These are phyloP conservation scores for Coemansia sp. DNA, from an alignment of 192 early-diverging fungal species.

Conservation along the genomic window DNA sequence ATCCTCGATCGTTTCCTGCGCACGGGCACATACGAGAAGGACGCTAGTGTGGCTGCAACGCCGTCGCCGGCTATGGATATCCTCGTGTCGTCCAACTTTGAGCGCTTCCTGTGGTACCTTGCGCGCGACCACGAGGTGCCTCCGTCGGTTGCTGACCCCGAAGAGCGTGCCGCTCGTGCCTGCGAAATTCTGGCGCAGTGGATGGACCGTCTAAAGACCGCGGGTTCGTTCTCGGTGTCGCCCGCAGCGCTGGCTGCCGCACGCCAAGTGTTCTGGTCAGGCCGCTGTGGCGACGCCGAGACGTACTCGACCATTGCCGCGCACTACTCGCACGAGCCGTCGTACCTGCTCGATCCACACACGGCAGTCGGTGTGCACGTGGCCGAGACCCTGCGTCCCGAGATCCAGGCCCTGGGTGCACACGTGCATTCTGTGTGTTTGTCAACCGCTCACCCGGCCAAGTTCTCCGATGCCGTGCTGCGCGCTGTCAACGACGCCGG, in stretches of 20 bases:
- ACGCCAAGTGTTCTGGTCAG: constrained; percentile 70
- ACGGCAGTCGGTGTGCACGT: constrained; percentile 93
- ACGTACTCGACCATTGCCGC: constrained; percentile 78
- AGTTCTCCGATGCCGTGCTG: constrained; percentile 92
- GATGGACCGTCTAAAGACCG: constrained; percentile 76
- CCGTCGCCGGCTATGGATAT: constrained; percentile 98
- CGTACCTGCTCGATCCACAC: constrained; percentile 91
- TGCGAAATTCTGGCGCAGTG: constrained; percentile 62
- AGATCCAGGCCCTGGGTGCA: constrained; percentile 14
- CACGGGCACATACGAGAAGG: constrained; percentile 81
- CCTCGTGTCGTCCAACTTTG: constrained; percentile 94
- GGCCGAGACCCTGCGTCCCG: constrained; percentile 59
- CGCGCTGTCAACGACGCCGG: constrained; percentile 60
- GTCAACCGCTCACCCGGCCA: constrained; percentile 93
- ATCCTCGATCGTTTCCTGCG: constrained; percentile 92
- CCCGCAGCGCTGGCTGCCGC: constrained; percentile 63
- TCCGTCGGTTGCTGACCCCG: constrained; percentile 30
- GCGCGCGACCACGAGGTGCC: constrained; percentile 60
- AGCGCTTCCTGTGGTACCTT: constrained; percentile 92
- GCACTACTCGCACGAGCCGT: constrained; percentile 54
- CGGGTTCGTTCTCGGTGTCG: constrained; percentile 71
- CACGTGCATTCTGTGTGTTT: constrained; percentile 60
- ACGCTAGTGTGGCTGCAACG: constrained; percentile 67
- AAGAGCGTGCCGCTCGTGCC: constrained; percentile 55
- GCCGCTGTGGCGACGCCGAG: constrained; percentile 68